Base-by-base conservation (phyloP, 23 red algal genomes). In the Gracilariopsis chorda region DNA sequence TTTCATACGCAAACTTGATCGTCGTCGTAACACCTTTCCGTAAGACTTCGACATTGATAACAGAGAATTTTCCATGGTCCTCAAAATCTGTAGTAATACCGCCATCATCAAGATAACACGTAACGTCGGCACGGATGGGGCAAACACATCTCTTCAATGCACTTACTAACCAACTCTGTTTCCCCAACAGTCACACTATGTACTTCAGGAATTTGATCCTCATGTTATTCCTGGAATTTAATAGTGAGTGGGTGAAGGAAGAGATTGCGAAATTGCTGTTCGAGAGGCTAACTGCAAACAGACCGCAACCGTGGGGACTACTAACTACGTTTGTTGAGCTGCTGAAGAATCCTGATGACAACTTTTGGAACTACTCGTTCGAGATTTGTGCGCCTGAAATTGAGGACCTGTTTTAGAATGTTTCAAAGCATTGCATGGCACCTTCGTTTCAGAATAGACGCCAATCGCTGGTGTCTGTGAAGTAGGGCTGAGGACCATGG, bases 251-350 rank as follows among this genome's bases (percentile, higher is more conserved):
- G 28, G 82, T 94, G 44, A 86, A 94, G 30, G 95, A 98, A 47
- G 91, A 94, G 68, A 80, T 98, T 13, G 82, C 92, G 16, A 32
- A 91, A 1, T 91, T 98, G 29, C 72, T 98, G 35, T 48, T 98
- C 34, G 95, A 98, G 84, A 74, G 95, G 8, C 80, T 94, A 7
- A 86, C 94, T 77, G 95, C 95, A 6, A 94, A 90, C 40, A 21
- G 91, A 32, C 95, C 95, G 29, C 95, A 98, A 73, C 95, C 95
- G 43, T 98, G 95, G 95, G 95, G 95, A 21, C 81, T 98, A 23
- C 51, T 98, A 4, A 68, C 94, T 20, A 94, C 91, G n/a, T 98
- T 98, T 88, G 72, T 98, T 29, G 91, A 98, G 65, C 73, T 98
- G 0, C 79, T 98, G 34, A 94, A 94, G 86, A 98, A 98, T 59